phyloP scores from a whole-genome alignment of 1,284 basidiomycete species.

The Sphagnurus paluster region DNA sequence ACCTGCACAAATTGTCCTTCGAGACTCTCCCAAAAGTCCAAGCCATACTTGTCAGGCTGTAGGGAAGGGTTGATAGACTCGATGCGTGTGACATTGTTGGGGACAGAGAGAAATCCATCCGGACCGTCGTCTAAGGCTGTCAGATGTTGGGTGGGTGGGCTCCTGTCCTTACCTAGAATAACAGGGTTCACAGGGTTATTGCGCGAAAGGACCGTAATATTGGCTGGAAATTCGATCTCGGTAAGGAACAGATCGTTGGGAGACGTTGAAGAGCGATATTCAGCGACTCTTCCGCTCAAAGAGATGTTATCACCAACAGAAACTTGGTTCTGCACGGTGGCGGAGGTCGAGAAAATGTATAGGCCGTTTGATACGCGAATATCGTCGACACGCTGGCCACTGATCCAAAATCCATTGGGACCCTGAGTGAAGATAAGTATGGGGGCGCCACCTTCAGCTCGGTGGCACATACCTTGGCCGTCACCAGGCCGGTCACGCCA shows the following conservation, averaged over 20 bases:
- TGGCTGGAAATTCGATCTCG: slow-evolving; percentile 46
- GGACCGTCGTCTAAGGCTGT: slow-evolving; percentile 51
- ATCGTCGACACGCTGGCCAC: slow-evolving; percentile 45
- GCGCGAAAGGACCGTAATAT: slow-evolving; percentile 46
- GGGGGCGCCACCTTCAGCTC: background rate
- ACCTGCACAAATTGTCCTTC: slow-evolving; percentile 62
- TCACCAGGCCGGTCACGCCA: slow-evolving; percentile 53
- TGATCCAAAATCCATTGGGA: slow-evolving; percentile 54
- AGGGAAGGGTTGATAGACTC: slow-evolving; percentile 47
- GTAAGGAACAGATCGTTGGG: slow-evolving; percentile 52
- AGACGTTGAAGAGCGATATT: slow-evolving; percentile 45
- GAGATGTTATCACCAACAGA: slow-evolving; percentile 52
- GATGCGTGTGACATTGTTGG: slow-evolving; percentile 53
- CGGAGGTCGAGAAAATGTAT: slow-evolving; percentile 46
- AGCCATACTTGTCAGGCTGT: slow-evolving; percentile 50
- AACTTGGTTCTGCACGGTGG: slow-evolving; percentile 37
- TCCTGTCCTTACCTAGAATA: slow-evolving; percentile 55
- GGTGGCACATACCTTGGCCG: slow-evolving; percentile 45
- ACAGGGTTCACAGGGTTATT: slow-evolving; percentile 47
- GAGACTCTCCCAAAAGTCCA: slow-evolving; percentile 68
- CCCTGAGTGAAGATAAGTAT: slow-evolving; percentile 32
- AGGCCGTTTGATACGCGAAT: slow-evolving; percentile 53
- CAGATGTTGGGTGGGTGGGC: slow-evolving; percentile 50
- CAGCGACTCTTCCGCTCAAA: slow-evolving; percentile 46
- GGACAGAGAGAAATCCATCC: slow-evolving; percentile 57